These are phyloP conservation scores for Cichorium intybus DNA, from an alignment of 140 eudicot genomes.

Conservation along the genomic window DNA sequence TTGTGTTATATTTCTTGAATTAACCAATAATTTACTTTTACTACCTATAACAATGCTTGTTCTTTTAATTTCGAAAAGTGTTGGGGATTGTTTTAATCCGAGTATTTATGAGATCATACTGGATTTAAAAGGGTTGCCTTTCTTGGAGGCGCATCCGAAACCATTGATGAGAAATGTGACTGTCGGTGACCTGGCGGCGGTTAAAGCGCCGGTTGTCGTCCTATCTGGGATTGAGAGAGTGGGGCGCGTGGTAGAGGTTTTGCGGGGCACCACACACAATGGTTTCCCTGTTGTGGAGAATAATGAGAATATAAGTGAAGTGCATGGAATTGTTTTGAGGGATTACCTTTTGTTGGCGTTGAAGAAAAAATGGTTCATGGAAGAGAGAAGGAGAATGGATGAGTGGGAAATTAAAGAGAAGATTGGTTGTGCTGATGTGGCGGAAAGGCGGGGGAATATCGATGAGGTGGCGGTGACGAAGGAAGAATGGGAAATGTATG, in stretches of 20 bases:
- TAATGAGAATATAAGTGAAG: conserved; percentile 37
- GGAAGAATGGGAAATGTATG: conserved; percentile 77
- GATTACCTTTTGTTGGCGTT: conserved; percentile 69
- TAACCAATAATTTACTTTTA: conserved; percentile 84
- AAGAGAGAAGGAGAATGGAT: conserved; percentile 65
- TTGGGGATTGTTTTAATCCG: conserved; percentile 83
- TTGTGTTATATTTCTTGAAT: conserved; percentile 88
- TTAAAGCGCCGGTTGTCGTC: conserved; percentile 60
- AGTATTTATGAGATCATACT: conserved; percentile 87
- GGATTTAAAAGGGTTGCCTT: conserved; percentile 86
- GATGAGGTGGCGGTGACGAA: conserved; percentile 71
- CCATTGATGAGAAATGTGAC: conserved; percentile 93
- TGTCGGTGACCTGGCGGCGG: conserved; percentile 77
- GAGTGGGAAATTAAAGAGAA: conserved; percentile 87
- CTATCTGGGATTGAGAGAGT: conserved; percentile 85
- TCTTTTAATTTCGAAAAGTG: conserved; percentile 79
- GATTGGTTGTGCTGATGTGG: conserved; percentile 64
- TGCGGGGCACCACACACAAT: conserved; percentile 73
- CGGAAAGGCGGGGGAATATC: conserved; percentile 54
- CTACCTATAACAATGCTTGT: conserved; percentile 87
- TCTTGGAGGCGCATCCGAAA: conserved; percentile 74
- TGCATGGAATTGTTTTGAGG: conserved; percentile 70
- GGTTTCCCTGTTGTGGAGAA: conserved; percentile 88
- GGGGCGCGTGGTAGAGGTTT: conserved; percentile 66
- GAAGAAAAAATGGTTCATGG: conserved; percentile 71